Conservation (phyloP, 139 green algal genomes). For the Micractinium sp. region DNA sequence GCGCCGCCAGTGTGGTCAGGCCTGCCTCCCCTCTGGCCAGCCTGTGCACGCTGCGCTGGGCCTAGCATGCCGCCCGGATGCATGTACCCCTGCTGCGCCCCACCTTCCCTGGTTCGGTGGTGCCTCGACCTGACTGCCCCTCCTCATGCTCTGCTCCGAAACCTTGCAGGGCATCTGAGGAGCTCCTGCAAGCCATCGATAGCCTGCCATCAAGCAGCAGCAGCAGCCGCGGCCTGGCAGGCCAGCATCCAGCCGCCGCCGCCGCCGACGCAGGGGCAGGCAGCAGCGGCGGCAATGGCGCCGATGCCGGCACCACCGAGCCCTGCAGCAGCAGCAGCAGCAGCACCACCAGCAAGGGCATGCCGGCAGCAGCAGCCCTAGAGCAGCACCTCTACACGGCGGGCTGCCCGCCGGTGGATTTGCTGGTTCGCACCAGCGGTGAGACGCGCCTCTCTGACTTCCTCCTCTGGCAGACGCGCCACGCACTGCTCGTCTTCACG, state of each 20-base stretch:
- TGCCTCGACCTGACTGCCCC: neutral
- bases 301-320: no score
- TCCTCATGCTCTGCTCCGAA: neutral
- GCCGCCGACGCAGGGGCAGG: neutral
- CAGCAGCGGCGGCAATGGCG: neutral
- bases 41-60: no score
- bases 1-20: no score
- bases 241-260: neutral
- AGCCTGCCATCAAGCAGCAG: neutral
- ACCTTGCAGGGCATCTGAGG: slow-evolving; percentile 33
- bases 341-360: neutral
- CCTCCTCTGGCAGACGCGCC: slow-evolving; percentile 78
- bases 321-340: neutral
- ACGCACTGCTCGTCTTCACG: slow-evolving; percentile 81
- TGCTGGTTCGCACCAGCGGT: slow-evolving; percentile 90
- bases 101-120: no score
- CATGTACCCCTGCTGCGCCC: no score
- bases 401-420: slow-evolving; percentile 77
- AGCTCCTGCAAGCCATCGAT: slow-evolving; percentile 39
- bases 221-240: neutral
- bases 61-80: no score
- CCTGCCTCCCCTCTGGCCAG: no score
- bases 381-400: slow-evolving; percentile 35
- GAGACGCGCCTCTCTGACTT: slow-evolving; percentile 94
- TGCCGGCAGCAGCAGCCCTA: neutral